A percentile compares a stretch with the other conserved stretches of the same genome.
phyloP scores from a whole-genome alignment of 768 basidiomycete genomes.

The Trametes meyenii region DNA sequence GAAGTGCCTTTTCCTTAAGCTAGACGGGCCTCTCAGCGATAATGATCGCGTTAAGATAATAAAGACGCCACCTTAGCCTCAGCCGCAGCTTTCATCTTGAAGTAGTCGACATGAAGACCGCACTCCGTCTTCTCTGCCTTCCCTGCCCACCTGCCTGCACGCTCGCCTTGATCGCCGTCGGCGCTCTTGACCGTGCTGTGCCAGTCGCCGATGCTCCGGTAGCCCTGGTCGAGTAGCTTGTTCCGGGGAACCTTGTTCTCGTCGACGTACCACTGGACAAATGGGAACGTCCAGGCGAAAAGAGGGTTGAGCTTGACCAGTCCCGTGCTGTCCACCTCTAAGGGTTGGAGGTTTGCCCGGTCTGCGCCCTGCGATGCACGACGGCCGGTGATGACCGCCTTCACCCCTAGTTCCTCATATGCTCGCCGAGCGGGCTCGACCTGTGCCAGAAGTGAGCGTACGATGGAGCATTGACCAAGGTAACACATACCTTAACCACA shows the following conservation, averaged over 20 bases:
- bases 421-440: conserved; percentile 93
- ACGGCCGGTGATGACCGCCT: conserved; percentile 92
- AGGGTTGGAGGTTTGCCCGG: conserved; percentile 75
- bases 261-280: conserved; percentile 85
- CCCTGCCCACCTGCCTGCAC: conserved; percentile 91
- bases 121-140: conserved; percentile 89
- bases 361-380: conserved; percentile 94
- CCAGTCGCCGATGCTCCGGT: conserved; percentile 97
- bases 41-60: not conserved
- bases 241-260: conserved; percentile 86
- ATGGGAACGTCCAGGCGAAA: conserved; percentile 80
- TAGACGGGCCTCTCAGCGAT: not conserved
- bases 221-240: conserved; percentile 85
- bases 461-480: not conserved
- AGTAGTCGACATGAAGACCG: conserved; percentile 92
- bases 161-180: conserved; percentile 70
- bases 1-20: conserved; percentile 13
- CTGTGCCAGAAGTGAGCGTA: conserved; percentile 40
- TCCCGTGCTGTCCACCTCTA: conserved; percentile 90
- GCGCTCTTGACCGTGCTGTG: conserved; percentile 86
- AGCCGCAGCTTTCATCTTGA: conserved; percentile 65
- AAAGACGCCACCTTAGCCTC: conserved; percentile 35
- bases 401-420: conserved; percentile 76
- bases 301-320: conserved; percentile 94
- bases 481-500: conserved; percentile 73